Percentiles rank a stretch among this genome's conserved stretches.
Evolutionary conservation across 257 asterid genomes (phyloP).

Genomic region (Solanum gracilifrons): DNA sequence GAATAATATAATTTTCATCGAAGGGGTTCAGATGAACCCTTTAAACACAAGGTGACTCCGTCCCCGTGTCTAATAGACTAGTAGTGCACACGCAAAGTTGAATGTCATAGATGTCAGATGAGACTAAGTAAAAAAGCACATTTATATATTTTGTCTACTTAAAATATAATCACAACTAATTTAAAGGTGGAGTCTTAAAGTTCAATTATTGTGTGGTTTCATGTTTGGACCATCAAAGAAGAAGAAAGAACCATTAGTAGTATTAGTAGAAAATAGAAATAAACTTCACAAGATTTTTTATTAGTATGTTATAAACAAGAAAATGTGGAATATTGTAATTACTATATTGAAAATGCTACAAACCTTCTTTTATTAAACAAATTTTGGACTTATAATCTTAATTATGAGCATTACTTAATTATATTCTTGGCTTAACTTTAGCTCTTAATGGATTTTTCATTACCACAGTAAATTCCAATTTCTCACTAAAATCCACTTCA

Average conservation of each 20-base stretch:
- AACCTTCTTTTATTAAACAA: background rate
- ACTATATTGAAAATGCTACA: background rate
- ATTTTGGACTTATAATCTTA: background rate
- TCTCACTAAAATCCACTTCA: constrained; percentile 69
- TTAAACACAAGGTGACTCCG: too few species aligned
- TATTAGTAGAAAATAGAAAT: background rate
- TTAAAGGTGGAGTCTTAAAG: background rate
- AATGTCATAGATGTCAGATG: fast-evolving
- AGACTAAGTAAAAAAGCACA: fast-evolving
- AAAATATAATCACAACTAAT: background rate
- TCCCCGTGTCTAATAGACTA: too few species aligned
- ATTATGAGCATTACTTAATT: background rate
- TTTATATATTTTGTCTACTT: fast-evolving
- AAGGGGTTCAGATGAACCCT: too few species aligned
- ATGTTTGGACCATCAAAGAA: background rate
- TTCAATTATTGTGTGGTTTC: background rate
- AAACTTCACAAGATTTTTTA: background rate
- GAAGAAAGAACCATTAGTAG: background rate
- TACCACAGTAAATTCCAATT: constrained; percentile 64
- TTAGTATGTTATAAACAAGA: background rate
- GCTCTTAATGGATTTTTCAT: constrained; percentile 76
- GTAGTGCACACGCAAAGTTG: background rate
- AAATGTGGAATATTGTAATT: background rate
- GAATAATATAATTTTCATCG: too few species aligned
- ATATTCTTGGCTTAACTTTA: constrained; percentile 44